phyloP scores from a whole-genome alignment of 192 early-diverging fungal species.

The Entophlyctis luteolus region DNA sequence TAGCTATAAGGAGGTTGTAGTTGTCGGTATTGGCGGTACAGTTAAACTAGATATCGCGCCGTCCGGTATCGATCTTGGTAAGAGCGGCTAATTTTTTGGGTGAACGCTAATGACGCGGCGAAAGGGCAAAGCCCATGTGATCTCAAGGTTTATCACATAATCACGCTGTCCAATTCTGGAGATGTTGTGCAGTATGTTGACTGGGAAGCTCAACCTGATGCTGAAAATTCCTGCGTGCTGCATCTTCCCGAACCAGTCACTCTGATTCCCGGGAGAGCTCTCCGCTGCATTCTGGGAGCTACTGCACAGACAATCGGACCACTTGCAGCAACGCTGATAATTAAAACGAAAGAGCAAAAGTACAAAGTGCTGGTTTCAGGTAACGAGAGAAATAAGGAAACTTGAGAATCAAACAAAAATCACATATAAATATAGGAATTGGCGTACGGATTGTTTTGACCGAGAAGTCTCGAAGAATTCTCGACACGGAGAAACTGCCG shows the following conservation, averaged over 20 bases:
- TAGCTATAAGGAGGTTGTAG: conserved; percentile 59
- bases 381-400: neutral
- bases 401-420: neutral
- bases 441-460: conserved; percentile 49
- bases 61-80: conserved; percentile 43
- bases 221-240: conserved; percentile 25
- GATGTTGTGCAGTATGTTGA: conserved; percentile 47
- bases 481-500: conserved; percentile 38
- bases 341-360: conserved; percentile 44
- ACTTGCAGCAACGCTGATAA: conserved; percentile 32
- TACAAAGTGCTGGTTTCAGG: conserved; percentile 35
- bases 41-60: conserved; percentile 56
- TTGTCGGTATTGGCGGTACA: conserved; percentile 56
- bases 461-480: conserved; percentile 33
- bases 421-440: conserved; percentile 26
- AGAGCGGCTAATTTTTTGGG: neutral
- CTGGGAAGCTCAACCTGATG: conserved; percentile 25
- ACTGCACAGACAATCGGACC: conserved; percentile 36
- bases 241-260: conserved; percentile 37
- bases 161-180: conserved; percentile 46
- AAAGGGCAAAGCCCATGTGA: conserved; percentile 52
- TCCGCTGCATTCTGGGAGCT: conserved; percentile 36
- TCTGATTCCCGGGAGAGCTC: conserved; percentile 34
- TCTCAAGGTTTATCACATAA: conserved; percentile 37
- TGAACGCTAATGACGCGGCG: neutral